These are phyloP conservation scores for Ceratonia siliqua DNA, from an alignment of 306 rosid species.

Conservation along the genomic window DNA sequence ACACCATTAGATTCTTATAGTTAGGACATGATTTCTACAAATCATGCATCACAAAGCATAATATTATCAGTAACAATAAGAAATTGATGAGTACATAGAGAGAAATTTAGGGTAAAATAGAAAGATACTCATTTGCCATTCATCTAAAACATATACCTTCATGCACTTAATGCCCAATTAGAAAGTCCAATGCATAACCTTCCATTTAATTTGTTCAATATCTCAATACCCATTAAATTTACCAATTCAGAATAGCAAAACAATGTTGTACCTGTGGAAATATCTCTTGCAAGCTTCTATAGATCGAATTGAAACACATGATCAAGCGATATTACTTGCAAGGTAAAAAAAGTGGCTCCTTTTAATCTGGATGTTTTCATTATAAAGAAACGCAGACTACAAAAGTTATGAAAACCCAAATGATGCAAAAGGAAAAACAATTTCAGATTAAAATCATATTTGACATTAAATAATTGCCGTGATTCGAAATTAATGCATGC, in stretches of 20 bases:
- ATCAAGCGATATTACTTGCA: constrained; percentile 40
- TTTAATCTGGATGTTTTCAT: neutral
- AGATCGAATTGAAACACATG: constrained; percentile 75
- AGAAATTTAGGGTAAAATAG: neutral
- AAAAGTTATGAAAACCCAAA: constrained; percentile 6
- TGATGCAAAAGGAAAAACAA: neutral
- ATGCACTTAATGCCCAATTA: neutral
- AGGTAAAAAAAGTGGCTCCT: neutral
- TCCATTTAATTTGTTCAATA: neutral
- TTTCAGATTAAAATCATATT: too few relatives aligned
- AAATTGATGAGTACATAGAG: neutral
- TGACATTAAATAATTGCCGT: too few relatives aligned
- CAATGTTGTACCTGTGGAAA: constrained; percentile 66
- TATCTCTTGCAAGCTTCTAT: constrained; percentile 57
- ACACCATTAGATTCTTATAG: neutral
- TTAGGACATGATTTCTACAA: neutral
- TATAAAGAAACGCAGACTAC: neutral
- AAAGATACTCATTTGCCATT: neutral
- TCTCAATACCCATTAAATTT: constrained; percentile 8
- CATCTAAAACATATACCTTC: neutral
- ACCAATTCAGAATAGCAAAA: neutral
- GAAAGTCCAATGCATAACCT: constrained; percentile 5
- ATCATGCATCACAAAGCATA: neutral
- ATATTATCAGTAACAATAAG: neutral
- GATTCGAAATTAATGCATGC: too few relatives aligned